Evolutionary conservation across 495 filamentous ascomycete species (phyloP), one percentile per base, ranked within the genome.

Genomic region (Tetracladium marchalianum): DNA sequence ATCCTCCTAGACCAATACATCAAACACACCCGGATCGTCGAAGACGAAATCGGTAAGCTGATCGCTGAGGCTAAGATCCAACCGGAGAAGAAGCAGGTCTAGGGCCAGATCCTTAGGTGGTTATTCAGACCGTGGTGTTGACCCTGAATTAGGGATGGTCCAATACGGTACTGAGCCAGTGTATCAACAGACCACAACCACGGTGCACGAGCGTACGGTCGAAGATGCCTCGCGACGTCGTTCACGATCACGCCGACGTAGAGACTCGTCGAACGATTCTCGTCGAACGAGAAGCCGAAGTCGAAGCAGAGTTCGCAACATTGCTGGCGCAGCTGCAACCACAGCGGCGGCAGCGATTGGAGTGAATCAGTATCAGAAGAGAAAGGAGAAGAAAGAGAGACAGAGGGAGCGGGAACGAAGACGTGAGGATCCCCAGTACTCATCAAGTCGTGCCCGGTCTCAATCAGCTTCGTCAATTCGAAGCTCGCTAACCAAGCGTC

Each of bases 81-180:
- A 55, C 31, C 27, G 36, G 12, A 50, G 43, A 31, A 69, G 68
- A 56, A 80, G 77, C 61, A 70, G 75, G 55, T 70, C 71, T 42
- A 69, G 71, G 31, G 68, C 70, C 54, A 68, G 63, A 57, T 78
- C 75, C 51, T 63, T 73, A 47, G 75, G 59, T 55, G 54, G 46
- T 52, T 57, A 80, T 58, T 58, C 55, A 47, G 73, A 72, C 50
- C 62, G 67, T 32, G 69, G 71, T 51, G 71, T 76, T 62, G 77
- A 76, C 66, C 75, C 68, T 69, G 76, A 81, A 62, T 62, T 78
- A 70, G 82, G 78, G 48, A 71, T 92, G 66, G 86, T 93, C 66
- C 84, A 89, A 62, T 90, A 90, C 66, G 87, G 84, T 50, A 72
- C 76, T 37, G 72, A 77, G 39, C 80, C 80, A 41, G 72, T 85